A percentile compares a stretch with the other conserved stretches of the same genome.
Conservation (phyloP, 495 filamentous ascomycete genomes). For the Annulohypoxylon nitens region DNA sequence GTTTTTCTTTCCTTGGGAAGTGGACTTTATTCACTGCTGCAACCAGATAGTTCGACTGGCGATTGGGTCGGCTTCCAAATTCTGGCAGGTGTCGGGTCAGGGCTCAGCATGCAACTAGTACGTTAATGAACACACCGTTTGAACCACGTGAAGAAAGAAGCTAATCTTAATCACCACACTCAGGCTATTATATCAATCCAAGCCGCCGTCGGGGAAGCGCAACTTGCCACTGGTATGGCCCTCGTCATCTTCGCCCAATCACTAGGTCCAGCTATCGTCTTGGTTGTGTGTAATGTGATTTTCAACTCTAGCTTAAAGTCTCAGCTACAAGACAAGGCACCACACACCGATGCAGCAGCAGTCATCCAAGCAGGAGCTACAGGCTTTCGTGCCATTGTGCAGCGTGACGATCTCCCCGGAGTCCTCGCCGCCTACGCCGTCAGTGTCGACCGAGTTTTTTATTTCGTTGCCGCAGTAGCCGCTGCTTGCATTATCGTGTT, state of each 20-base stretch:
- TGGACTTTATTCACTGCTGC: slow-evolving; percentile 64
- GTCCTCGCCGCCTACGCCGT: slow-evolving; percentile 12
- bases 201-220: slow-evolving; percentile 30
- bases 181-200: slow-evolving; percentile 11
- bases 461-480: slow-evolving; percentile 14
- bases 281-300: slow-evolving; percentile 35
- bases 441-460: slow-evolving; percentile 21
- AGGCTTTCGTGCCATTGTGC: slow-evolving; percentile 1
- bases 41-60: slow-evolving; percentile 54
- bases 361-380: slow-evolving; percentile 6
- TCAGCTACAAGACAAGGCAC: neutral
- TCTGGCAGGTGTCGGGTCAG: slow-evolving; percentile 63
- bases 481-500: slow-evolving; percentile 6
- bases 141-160: no score
- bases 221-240: slow-evolving; percentile 60
- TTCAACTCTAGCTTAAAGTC: slow-evolving; percentile 6
- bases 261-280: slow-evolving; percentile 61
- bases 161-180: neutral
- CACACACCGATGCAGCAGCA: neutral
- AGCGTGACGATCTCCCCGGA: neutral
- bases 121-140: neutral
- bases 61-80: slow-evolving; percentile 73
- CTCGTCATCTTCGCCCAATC: slow-evolving; percentile 65
- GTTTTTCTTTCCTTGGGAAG: slow-evolving; percentile 66
- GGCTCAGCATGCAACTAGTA: slow-evolving; percentile 61